phyloP scores from a whole-genome alignment of 2,329 filamentous ascomycete genomes.

The Talaromyces sp. region DNA sequence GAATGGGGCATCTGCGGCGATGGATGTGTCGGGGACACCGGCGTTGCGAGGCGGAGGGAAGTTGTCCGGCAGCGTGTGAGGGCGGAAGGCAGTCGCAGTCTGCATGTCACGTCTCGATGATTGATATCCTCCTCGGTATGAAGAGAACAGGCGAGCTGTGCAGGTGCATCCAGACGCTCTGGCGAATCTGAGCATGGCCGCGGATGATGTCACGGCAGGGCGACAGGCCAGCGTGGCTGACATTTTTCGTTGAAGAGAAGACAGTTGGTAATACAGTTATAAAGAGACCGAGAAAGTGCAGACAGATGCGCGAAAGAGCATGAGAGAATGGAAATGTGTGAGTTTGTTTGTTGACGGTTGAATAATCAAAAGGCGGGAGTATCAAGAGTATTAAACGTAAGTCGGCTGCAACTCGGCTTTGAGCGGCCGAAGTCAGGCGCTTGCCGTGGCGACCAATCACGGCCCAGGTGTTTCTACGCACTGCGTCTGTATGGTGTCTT shows the following conservation, averaged over 20 bases:
- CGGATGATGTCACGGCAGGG: constrained; percentile 43
- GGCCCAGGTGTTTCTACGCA: constrained; percentile 32
- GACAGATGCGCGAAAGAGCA: neutral
- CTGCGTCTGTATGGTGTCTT: neutral
- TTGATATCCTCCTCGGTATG: constrained; percentile 34
- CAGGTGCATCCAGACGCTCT: constrained; percentile 36
- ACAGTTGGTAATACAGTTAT: neutral
- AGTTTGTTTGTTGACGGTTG: neutral
- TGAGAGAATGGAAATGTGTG: neutral
- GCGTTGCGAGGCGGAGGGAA: constrained; percentile 55
- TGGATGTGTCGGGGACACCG: constrained; percentile 57
- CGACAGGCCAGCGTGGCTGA: constrained; percentile 19
- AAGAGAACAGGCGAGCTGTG: constrained; percentile 44
- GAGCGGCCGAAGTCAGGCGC: constrained; percentile 9
- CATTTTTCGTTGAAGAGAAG: neutral
- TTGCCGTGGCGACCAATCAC: constrained; percentile 30
- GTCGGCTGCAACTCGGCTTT: constrained; percentile 10
- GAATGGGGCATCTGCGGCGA: constrained; percentile 48
- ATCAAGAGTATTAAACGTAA: neutral
- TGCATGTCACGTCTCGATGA: constrained; percentile 59
- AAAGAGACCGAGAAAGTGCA: neutral
- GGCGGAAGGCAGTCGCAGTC: constrained; percentile 60
- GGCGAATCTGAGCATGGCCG: constrained; percentile 34
- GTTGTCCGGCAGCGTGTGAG: constrained; percentile 52
- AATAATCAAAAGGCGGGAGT: constrained; percentile 2